These are phyloP conservation scores for Pleurotus tuber-regium DNA, from an alignment of 768 basidiomycete genomes.

Conservation along the genomic window DNA sequence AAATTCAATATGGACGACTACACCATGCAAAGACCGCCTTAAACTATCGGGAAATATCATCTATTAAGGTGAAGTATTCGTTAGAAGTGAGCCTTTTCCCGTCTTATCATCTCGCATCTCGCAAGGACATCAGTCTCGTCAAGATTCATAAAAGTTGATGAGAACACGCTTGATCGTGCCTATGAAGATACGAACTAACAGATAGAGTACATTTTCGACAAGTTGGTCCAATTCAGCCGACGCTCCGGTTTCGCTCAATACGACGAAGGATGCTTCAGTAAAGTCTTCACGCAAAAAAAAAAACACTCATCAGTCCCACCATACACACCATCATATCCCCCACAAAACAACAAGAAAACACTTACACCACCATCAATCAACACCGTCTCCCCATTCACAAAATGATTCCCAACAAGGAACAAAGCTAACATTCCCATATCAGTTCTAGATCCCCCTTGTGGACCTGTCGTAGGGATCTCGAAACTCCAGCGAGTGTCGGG, in stretches of 20 bases:
- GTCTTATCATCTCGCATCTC: no score
- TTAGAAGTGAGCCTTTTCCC: no score
- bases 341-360: no score
- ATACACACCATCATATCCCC: no score
- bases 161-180: no score
- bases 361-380: slow-evolving; percentile 48
- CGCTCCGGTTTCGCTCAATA: slow-evolving; percentile 20
- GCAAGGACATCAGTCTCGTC: no score
- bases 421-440: slow-evolving; percentile 44
- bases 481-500: slow-evolving; percentile 22
- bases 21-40: no score
- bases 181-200: not conserved
- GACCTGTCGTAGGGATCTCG: slow-evolving; percentile 29
- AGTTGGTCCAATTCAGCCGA: not conserved
- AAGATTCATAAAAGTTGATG: no score
- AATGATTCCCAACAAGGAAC: slow-evolving; percentile 44
- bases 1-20: no score
- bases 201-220: not conserved
- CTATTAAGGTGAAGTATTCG: no score
- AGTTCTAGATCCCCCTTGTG: slow-evolving; percentile 31
- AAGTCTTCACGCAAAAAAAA: slow-evolving; percentile 20
- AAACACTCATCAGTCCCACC: not conserved
- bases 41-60: no score
- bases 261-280: slow-evolving; percentile 36
- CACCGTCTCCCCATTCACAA: slow-evolving; percentile 47